Conservation (phyloP, 768 basidiomycete species). For the Termitomyces sp. region DNA sequence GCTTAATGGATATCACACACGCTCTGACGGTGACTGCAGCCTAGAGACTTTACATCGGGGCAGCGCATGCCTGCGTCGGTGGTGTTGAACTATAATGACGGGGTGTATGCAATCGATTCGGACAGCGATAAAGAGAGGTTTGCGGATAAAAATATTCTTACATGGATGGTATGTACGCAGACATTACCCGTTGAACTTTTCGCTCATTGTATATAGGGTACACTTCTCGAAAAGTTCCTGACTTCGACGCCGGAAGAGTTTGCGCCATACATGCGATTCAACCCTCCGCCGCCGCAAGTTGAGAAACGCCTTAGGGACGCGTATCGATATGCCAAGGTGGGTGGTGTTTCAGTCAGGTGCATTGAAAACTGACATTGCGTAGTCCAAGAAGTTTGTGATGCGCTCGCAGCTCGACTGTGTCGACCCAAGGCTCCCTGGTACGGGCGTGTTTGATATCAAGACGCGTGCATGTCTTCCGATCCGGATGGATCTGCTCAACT, state of each 20-base stretch:
- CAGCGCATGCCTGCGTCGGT: constrained; percentile 75
- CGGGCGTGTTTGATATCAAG: constrained; percentile 94
- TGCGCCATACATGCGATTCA: constrained; percentile 40
- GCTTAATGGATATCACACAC: neutral
- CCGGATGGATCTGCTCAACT: constrained; percentile 82
- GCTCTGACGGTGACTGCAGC: neutral
- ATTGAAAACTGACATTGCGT: neutral
- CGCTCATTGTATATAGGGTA: constrained; percentile 50
- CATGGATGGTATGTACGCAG: constrained; percentile 55
- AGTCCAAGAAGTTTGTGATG: constrained; percentile 73
- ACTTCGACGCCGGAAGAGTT: constrained; percentile 67
- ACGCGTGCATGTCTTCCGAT: constrained; percentile 84
- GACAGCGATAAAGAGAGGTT: constrained; percentile 33
- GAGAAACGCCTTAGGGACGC: constrained; percentile 50
- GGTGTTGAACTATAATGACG: constrained; percentile 56
- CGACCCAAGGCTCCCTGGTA: constrained; percentile 77
- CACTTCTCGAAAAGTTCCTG: constrained; percentile 83
- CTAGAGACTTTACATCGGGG: constrained; percentile 58
- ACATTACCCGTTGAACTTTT: neutral
- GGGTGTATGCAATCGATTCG: constrained; percentile 64
- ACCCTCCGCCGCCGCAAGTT: constrained; percentile 17
- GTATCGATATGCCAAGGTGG: constrained; percentile 81
- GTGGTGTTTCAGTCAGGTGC: constrained; percentile 2
- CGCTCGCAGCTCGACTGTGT: constrained; percentile 92
- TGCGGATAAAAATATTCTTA: constrained; percentile 62